These are phyloP conservation scores for Stephanodiscus minutulus DNA, from an alignment of 108 stramenopile species.

Conservation along the genomic window DNA sequence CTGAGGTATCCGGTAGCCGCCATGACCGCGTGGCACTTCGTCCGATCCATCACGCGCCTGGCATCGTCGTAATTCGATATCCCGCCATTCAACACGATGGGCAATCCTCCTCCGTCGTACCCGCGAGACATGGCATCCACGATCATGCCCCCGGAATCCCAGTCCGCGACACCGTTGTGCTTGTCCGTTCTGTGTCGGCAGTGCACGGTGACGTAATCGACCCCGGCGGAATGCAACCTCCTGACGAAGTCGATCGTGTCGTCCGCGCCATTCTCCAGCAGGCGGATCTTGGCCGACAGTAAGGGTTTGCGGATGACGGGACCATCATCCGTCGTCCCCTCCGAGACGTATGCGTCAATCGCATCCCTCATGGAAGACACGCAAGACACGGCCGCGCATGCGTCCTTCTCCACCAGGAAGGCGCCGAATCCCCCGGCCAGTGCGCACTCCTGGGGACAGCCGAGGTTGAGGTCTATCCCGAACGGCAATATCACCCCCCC, in stretches of 20 bases:
- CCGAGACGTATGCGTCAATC: constrained; percentile 28
- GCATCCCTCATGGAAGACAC: constrained; percentile 52
- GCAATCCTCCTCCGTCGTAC: no score
- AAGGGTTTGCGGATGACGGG: constrained; percentile 18
- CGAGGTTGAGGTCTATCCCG: constrained; percentile 65
- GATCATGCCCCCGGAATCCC: constrained; percentile 41
- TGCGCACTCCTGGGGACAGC: constrained; percentile 66
- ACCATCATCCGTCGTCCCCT: not conserved
- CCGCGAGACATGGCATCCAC: constrained; percentile 31
- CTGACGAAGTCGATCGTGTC: constrained; percentile 47
- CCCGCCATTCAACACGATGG: constrained; percentile 54
- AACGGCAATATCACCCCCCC: constrained; percentile 10
- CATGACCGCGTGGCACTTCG: constrained; percentile 57
- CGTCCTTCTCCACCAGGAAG: constrained; percentile 55
- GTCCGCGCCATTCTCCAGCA: constrained; percentile 32
- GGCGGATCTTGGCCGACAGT: constrained; percentile 60
- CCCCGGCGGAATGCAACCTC: constrained; percentile 43
- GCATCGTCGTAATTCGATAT: constrained; percentile 33
- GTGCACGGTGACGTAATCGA: constrained; percentile 54
- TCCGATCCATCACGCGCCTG: constrained; percentile 20
- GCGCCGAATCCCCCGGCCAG: constrained; percentile 51
- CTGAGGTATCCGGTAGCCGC: constrained; percentile 52
- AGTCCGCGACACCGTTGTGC: constrained; percentile 47
- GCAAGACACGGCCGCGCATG: constrained; percentile 42
- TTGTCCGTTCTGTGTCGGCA: constrained; percentile 53